Base-by-base conservation (phyloP, 169 alveolate genomes). In the Eimeria necatrix region DNA sequence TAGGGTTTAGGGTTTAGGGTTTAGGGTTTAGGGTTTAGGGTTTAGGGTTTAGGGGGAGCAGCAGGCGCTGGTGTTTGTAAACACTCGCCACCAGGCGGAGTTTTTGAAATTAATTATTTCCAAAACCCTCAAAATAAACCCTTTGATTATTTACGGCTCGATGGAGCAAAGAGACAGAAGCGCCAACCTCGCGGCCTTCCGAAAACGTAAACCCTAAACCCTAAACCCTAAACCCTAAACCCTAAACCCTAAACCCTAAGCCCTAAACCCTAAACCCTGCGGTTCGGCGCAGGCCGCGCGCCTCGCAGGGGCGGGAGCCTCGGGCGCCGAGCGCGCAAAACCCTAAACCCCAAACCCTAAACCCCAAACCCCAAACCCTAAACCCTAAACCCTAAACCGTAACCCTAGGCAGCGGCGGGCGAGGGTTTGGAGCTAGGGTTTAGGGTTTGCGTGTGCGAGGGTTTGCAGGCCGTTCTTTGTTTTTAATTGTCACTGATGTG, bases 401-500 rank as follows among this genome's bases (percentile, higher is more conserved):
- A n/a, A n/a, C n/a, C n/a, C n/a, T n/a, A n/a, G n/a, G n/a, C n/a
- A n/a, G n/a, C n/a, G n/a, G n/a, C 41, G 41, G 41, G 41, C 41
- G 41, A 70, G 32, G 49, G 52, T 70, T 70, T 24, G 81, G 18
- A 4, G 12, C n/a, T 9, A n/a, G 32, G 52, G 48, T 26, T n/a
- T 70, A 18, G 32, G 59, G 20, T 12, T 52, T 48, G 41, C 41
- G 41, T 32, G 41, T 32, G 0, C 41, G 41, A 32, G 78, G 59
- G 86, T 76, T 22, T 87, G 8, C 52, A 73, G 95, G 71, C 4
- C 60, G 78, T 6, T 64, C 78, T 14, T 7, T 68, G 52, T 92
- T 99, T 68, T 97, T 99, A 95, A 98, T 99, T 22, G 99, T 99
- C 10, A 99, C 99, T 12, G 99, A 99, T 95, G 99, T 99, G 2